Evolutionary conservation across 768 basidiomycete species (phyloP).

Genomic region (Termitomyces sp.): DNA sequence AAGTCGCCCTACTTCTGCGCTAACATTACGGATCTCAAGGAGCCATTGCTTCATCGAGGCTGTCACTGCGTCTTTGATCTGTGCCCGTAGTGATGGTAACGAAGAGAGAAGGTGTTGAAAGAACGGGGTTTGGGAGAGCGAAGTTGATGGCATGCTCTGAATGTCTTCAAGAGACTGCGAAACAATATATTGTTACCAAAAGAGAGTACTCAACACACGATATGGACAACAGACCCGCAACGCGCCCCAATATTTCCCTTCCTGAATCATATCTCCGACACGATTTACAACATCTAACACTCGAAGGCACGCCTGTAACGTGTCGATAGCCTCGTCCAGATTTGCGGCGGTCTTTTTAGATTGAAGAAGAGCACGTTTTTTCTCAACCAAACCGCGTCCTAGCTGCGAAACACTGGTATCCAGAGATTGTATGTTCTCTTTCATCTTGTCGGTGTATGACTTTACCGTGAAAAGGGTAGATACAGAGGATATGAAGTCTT

Average conservation of each 20-base stretch:
- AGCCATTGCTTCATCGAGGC: slow-evolving; percentile 97
- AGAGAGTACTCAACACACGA: slow-evolving; percentile 23
- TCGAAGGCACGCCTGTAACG: slow-evolving; percentile 86
- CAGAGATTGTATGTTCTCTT: slow-evolving; percentile 84
- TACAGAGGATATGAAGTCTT: slow-evolving; percentile 95
- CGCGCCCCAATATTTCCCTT: slow-evolving; percentile 96
- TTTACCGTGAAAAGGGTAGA: slow-evolving; percentile 95
- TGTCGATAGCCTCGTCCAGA: slow-evolving; percentile 95
- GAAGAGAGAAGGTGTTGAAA: slow-evolving; percentile 90
- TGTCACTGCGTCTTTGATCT: slow-evolving; percentile 91
- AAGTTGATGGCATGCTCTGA: slow-evolving; percentile 81
- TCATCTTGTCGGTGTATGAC: slow-evolving; percentile 91
- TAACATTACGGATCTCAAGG: slow-evolving; percentile 87
- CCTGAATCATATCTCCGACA: slow-evolving; percentile 88
- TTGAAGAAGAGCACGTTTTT: slow-evolving; percentile 86
- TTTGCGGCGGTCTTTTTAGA: slow-evolving; percentile 91
- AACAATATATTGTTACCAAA: slow-evolving; percentile 23
- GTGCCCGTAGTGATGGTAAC: slow-evolving; percentile 80
- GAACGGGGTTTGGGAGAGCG: slow-evolving; percentile 88
- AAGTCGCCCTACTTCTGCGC: slow-evolving; percentile 76
- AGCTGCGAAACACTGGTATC: slow-evolving; percentile 87
- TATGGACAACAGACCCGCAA: slow-evolving; percentile 66
- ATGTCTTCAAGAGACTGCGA: slow-evolving; percentile 91
- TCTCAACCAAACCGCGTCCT: slow-evolving; percentile 84
- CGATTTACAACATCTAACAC: slow-evolving; percentile 90